Evolutionary conservation across 2,329 filamentous ascomycete genomes (phyloP), one percentile per base, ranked within the genome.

Genomic region (Pestalotiopsis sp.): DNA sequence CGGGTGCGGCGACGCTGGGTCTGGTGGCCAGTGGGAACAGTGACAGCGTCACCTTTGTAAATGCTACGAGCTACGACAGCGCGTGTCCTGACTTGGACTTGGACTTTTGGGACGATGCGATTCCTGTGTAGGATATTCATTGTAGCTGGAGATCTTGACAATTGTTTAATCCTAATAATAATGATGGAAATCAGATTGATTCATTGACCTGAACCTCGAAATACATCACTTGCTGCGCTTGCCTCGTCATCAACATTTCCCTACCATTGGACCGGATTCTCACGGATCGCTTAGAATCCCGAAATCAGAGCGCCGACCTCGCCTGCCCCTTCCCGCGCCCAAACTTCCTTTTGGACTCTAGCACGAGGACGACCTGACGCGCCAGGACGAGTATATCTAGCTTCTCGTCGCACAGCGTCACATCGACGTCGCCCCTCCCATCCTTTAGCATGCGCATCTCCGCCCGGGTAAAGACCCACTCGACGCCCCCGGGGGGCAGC

Each of bases 341-440:
- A 20, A 71, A 72, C 12, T 70, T 72, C 25, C 68, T 63, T n/a
- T 65, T 49, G 17, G 67, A 65, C 23, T 68, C 70, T 2, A 72
- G 45, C 14, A 65, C 69, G 17, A 71, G 52, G 13, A 70, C 45
- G 3, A 69, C 25, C 52, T 72, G 69, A 6, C 66, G 64, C 27
- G 72, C 45, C 3, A 59, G 31, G n/a, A 65, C 69, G 9, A 73
- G n/a, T 13, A 70, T 12, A 17, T 71, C 70, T 69, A 71, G 68
- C 3, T 70, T 67, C 67, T 72, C 68, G 36, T 71, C 66, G 12
- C 66, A 71, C 1, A 73, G 69, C 7, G 67, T 71, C 2, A 74
- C 45, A 9, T 75, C 70, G 9, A 72, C 9, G 36, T 73, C 72
- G 66, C 74, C 70, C 41, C 70, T 70, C 1, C 73, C 74, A 5